A percentile compares a stretch with the other conserved stretches of the same genome.
Evolutionary conservation across 257 asterid species (phyloP).

Genomic region (Solanum bukasovii): DNA sequence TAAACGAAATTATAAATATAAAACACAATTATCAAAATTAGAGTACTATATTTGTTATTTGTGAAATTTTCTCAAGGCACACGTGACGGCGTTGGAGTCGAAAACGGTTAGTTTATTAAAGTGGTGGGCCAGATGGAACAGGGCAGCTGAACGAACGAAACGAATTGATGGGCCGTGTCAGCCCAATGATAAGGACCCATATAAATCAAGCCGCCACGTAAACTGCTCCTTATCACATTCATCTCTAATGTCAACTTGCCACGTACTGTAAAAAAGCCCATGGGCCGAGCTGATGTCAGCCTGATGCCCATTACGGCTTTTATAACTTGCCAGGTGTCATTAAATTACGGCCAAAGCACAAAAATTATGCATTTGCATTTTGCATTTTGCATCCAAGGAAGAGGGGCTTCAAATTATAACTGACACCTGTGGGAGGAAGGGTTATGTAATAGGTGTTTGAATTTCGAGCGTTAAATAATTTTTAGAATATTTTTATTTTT

Average conservation of each 20-base stretch:
- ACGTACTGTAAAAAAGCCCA: neutral
- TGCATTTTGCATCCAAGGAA: neutral
- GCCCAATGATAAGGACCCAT: neutral
- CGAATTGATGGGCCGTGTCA: neutral
- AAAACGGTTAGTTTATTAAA: neutral
- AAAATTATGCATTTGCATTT: neutral
- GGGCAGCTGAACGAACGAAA: neutral
- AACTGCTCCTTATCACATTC: neutral
- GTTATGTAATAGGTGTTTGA: neutral
- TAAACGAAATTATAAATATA: accelerated
- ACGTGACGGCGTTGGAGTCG: neutral
- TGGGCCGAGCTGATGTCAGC: constrained; percentile 1
- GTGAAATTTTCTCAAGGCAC: too few species aligned
- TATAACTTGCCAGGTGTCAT: neutral
- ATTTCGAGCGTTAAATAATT: neutral
- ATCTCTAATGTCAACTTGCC: neutral
- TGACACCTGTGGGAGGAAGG: neutral
- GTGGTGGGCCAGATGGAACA: neutral
- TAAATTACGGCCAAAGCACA: neutral
- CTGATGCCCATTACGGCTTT: neutral
- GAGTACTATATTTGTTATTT: too few species aligned
- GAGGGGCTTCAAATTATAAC: neutral
- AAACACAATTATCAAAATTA: accelerated
- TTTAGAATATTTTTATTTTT: neutral
- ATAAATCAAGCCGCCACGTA: constrained; percentile 22